Percentiles rank a stretch among this genome's conserved stretches.
These are phyloP conservation scores for Yamadazyma triangularis DNA, from an alignment of 1,139 yeast species.

Conservation along the genomic window DNA sequence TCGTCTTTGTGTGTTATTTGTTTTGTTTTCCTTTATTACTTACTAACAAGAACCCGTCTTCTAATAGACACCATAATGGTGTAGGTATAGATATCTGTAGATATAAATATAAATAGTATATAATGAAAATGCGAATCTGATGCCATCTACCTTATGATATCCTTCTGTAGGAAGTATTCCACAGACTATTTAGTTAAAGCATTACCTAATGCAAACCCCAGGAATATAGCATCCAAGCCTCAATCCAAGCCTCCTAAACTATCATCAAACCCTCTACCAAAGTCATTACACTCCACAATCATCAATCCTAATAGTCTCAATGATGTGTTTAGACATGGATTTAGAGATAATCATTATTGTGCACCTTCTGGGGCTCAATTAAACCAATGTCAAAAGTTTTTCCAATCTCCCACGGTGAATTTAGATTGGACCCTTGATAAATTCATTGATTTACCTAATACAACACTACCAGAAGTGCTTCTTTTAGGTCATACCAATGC, in stretches of 20 bases:
- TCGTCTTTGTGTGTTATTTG: constrained; percentile 1
- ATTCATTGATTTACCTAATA: no score
- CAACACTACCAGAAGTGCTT: constrained; percentile 59
- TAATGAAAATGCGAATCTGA: background rate
- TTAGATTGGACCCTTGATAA: no score
- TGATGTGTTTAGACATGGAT: constrained; percentile 16
- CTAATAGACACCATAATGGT: constrained; percentile 11
- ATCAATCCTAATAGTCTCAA: constrained; percentile 24
- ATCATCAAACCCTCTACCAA: no score
- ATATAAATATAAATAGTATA: background rate
- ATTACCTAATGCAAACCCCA: no score
- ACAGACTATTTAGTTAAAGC: constrained; percentile 11
- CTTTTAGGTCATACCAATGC: constrained; percentile 78
- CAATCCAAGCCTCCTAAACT: no score
- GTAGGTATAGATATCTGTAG: background rate
- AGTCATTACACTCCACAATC: constrained; percentile 6
- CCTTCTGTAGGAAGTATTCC: constrained; percentile 4
- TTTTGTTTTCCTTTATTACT: constrained; percentile 10
- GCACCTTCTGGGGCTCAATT: constrained; percentile 7
- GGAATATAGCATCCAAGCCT: no score
- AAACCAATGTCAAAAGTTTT: constrained; percentile 24
- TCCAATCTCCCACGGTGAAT: constrained; percentile 38
- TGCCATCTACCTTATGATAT: background rate
- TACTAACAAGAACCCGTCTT: constrained; percentile 23
- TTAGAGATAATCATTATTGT: constrained; percentile 11